Evolutionary conservation across 352 stramenopile genomes (phyloP), one percentile per base, ranked within the genome.

Genomic region (Globisporangium barbulae): DNA sequence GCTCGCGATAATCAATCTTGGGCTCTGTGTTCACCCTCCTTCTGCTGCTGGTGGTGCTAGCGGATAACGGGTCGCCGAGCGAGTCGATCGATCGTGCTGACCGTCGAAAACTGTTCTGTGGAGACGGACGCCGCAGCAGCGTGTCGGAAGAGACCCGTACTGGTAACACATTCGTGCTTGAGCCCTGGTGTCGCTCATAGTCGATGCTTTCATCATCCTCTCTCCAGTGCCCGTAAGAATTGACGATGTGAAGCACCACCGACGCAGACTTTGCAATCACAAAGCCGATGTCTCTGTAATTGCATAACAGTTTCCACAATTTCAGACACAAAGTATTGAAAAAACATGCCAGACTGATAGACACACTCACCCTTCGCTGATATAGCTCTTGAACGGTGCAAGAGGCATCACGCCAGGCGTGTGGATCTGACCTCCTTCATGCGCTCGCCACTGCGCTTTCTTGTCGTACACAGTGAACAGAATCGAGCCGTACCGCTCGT

Each of bases 201-300:
- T 25, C 50, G 6, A 49, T 13, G 19, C 13, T 19, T 42, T 47
- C 45, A 45, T 22, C 42, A 0, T 58, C 57, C 4, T 71, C 63
- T 13, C 67, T 70, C 79, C 79, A 89, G 21, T 73, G 78, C 3
- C 72, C 75, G 47, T 89, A 89, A 4, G 77, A 74, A 22, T 64
- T 82, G 19, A 83, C 73, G n/a, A 89, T 86, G n/a, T 76, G 68
- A 17, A 85, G 73, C 28, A 88, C 79, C 10, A 71, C 67, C 1
- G 76, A 76, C 10, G 82, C 78, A 9, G 57, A 74, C 66, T 74
- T 81, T 4, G 79, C 75, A 31, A 91, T 72, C 7, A 89, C 69
- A 73, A 91, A 85, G 0, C 82, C 79, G 62, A 89, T 83, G 66
- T 91, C 82, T 0, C 82, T 91, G 35, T 17, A 39, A 21, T 45